Evolutionary conservation across 202 grass and related monocot species (phyloP).

Genomic region (Saccharum hybrid): DNA sequence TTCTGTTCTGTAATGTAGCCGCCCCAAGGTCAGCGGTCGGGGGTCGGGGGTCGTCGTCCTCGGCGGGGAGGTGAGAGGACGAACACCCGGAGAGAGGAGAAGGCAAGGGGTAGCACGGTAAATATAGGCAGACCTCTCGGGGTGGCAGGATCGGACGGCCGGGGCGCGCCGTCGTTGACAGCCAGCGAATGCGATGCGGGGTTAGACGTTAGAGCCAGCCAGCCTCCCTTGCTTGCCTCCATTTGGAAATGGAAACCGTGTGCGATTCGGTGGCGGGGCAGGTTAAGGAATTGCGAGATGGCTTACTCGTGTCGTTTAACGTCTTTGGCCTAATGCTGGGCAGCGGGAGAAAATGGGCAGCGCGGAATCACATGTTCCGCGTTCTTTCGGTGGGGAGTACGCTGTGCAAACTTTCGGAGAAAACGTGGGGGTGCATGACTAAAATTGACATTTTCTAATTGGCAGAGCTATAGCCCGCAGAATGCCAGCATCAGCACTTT

Average conservation of each 20-base stretch:
- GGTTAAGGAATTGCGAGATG: background rate
- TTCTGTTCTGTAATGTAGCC: conserved; percentile 31
- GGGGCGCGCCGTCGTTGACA: background rate
- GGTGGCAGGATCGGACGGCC: conserved; percentile 22
- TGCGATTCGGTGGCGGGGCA: conserved; percentile 8
- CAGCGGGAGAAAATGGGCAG: too few relatives aligned
- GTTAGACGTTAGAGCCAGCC: too few relatives aligned
- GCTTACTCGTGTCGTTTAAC: background rate
- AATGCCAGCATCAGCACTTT: too few relatives aligned
- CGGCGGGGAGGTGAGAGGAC: background rate
- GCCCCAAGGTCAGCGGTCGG: conserved; percentile 17
- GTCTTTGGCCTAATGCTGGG: conserved; percentile 24
- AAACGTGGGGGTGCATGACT: background rate
- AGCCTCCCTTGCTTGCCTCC: background rate
- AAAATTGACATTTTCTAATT: background rate
- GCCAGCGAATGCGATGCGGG: conserved; percentile 35
- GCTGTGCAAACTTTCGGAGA: too few relatives aligned
- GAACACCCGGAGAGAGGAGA: conserved; percentile 5
- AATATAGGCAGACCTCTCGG: background rate
- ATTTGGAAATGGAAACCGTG: background rate
- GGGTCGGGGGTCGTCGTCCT: background rate
- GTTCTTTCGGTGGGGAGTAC: background rate
- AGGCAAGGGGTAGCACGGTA: conserved; percentile 32
- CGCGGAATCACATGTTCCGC: background rate
- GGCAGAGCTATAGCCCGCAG: background rate